Evolutionary conservation across 2,329 filamentous ascomycete species (phyloP), one percentile per base, ranked within the genome.

Genomic region (Thielaviopsis punctulata): DNA sequence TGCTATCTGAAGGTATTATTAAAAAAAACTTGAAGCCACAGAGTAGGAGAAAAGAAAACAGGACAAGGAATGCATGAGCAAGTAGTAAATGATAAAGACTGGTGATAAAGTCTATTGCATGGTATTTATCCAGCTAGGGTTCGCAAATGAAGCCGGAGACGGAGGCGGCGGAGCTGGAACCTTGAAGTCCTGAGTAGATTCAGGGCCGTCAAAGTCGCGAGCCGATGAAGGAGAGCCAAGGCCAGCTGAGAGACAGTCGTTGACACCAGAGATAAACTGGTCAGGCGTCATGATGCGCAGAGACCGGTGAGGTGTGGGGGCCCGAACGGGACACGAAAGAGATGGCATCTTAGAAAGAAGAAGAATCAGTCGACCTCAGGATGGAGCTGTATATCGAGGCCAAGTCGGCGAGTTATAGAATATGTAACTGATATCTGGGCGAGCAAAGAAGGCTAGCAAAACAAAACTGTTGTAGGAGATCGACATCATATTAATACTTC

Each of bases 131-230:
- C 44, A 45, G 22, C 15, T 25, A 9, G 74, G 69, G 53, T 80
- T 75, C 22, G 66, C 63, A 60, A 79, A 80, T 65, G 74, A 75
- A 61, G 82, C 75, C 7, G 79, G 79, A 58, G 75, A 79, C 12
- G 79, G 77, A 19, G 79, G 79, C 12, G 79, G 79, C 41, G 79
- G 75, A 13, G 78, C 77, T n/a, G 79, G 79, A 19, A 80, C 77
- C 27, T 71, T 69, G 66, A 80, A 82, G 63, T 81, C 77, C 54
- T 75, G 67, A 59, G 78, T 73, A 56, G 80, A 82, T 63, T 80
- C 77, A 54, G 75, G 67, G 59, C 78, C 73, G 57, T 68, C 69
- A 59, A 77, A 75, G 57, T 68, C 66, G 57, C 70, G 73, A 56
- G 70, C 66, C 0, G 74, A 73, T 2, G 50, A 52, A 8, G 30